These are phyloP conservation scores for Trichoderma gamsii DNA, from an alignment of 495 filamentous ascomycete species.

Conservation along the genomic window DNA sequence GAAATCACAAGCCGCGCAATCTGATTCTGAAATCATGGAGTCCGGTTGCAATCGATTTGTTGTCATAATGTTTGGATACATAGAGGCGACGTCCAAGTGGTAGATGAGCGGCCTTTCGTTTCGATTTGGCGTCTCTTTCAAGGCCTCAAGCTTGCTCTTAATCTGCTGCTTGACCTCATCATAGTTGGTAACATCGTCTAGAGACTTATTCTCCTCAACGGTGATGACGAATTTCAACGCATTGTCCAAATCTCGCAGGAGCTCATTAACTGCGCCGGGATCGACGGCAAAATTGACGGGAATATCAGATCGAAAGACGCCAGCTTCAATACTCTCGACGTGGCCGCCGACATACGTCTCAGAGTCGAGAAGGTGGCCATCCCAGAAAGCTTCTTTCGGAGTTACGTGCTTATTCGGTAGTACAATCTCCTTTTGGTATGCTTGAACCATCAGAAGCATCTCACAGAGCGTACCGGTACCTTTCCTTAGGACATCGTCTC, in stretches of 20 bases:
- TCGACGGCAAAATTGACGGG: constrained; percentile 89
- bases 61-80: constrained; percentile 99
- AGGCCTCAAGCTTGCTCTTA: constrained; percentile 56
- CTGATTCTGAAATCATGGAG: constrained; percentile 93
- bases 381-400: constrained; percentile 88
- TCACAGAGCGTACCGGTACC: constrained; percentile 97
- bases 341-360: constrained; percentile 98
- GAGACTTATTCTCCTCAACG: constrained; percentile 88
- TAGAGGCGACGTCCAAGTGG: constrained; percentile 96
- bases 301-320: constrained; percentile 93
- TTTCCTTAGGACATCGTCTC: constrained; percentile 88
- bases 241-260: constrained; percentile 79
- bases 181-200: constrained; percentile 89
- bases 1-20: constrained; percentile 97
- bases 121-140: constrained; percentile 76
- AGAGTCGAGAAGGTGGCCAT: constrained; percentile 90
- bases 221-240: constrained; percentile 87
- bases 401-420: constrained; percentile 95
- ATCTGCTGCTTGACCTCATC: constrained; percentile 89
- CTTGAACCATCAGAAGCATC: constrained; percentile 98
- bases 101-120: constrained; percentile 88
- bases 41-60: constrained; percentile 97
- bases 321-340: constrained; percentile 98
- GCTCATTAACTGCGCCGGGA: constrained; percentile 77
- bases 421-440: constrained; percentile 85